Percentiles rank a stretch among this genome's conserved stretches.
Conservation (phyloP, 2,329 filamentous ascomycete genomes). For the Aspergillus fumigatus region DNA sequence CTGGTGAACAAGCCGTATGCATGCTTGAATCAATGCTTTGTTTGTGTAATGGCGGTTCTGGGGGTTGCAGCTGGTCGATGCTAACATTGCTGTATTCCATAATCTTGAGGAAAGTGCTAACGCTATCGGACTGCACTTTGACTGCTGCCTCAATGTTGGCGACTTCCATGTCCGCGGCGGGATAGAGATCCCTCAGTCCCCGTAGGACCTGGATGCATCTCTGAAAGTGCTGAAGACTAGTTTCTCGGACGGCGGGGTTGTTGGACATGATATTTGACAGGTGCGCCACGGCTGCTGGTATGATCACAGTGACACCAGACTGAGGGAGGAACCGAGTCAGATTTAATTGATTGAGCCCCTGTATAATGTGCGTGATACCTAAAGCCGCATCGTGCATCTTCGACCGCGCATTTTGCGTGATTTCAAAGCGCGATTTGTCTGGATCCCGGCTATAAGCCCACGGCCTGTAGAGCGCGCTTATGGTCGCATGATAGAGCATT, state of each 20-base stretch:
- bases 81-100: slow-evolving; percentile 25
- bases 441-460: slow-evolving; percentile 66
- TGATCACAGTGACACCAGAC: slow-evolving; percentile 77
- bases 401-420: slow-evolving; percentile 66
- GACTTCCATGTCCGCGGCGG: slow-evolving; percentile 71
- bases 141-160: slow-evolving; percentile 33
- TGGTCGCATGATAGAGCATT: slow-evolving; percentile 85
- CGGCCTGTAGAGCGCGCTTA: slow-evolving; percentile 82
- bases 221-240: slow-evolving; percentile 70
- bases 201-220: slow-evolving; percentile 84
- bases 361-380: slow-evolving; percentile 74
- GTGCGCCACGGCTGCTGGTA: slow-evolving; percentile 85
- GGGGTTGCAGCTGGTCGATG: slow-evolving; percentile 4
- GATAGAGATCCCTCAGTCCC: slow-evolving; percentile 75
- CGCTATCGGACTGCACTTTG: slow-evolving; percentile 25
- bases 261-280: slow-evolving; percentile 79
- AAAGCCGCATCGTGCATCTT: slow-evolving; percentile 77
- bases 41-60: slow-evolving; percentile 4
- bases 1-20: slow-evolving; percentile 5
- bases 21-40: slow-evolving; percentile 13
- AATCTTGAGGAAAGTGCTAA: slow-evolving; percentile 27
- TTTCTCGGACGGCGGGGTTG: slow-evolving; percentile 62
- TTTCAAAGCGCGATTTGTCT: slow-evolving; percentile 46
- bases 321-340: slow-evolving; percentile 75
- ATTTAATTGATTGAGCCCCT: slow-evolving; percentile 64